These are phyloP conservation scores for Cymbidium sinense DNA, from an alignment of 106 monocot species.

Conservation along the genomic window DNA sequence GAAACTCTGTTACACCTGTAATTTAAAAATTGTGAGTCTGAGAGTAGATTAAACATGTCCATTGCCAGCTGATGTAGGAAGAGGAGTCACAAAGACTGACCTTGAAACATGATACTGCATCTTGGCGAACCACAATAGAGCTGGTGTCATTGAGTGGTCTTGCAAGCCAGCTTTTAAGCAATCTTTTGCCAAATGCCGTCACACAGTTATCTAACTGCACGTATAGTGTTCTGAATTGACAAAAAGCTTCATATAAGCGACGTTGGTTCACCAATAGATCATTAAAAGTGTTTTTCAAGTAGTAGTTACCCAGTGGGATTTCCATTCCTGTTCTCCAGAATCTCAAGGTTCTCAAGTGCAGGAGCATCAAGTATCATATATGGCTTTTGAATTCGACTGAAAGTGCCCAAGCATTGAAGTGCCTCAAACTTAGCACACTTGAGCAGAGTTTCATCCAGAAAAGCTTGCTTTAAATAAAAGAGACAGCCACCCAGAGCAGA, in stretches of 20 bases:
- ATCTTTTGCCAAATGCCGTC: constrained; percentile 77
- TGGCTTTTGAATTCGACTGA: constrained; percentile 30
- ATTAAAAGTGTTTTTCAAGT: constrained; percentile 2
- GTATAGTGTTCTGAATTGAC: constrained; percentile 63
- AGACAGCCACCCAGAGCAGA: constrained; percentile 93
- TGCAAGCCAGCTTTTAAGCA: constrained; percentile 87
- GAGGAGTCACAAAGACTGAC: constrained; percentile 24
- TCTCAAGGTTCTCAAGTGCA: constrained; percentile 92
- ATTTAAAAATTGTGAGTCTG: neutral
- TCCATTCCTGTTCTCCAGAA: constrained; percentile 87
- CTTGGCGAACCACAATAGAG: constrained; percentile 78
- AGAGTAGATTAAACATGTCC: neutral
- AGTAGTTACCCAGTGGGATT: constrained; percentile 56
- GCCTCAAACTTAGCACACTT: constrained; percentile 83
- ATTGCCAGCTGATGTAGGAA: neutral
- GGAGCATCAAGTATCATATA: constrained; percentile 96
- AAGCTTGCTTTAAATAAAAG: constrained; percentile 82
- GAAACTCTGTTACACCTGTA: neutral
- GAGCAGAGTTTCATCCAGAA: constrained; percentile 76
- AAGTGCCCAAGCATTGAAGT: constrained; percentile 34
- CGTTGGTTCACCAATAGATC: constrained; percentile 3
- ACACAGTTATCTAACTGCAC: constrained; percentile 86
- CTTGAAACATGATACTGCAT: constrained; percentile 77
- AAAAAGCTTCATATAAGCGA: neutral
- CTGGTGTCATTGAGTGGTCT: constrained; percentile 56